phyloP scores from a whole-genome alignment of 805 yeast species.

The Nakazawaea ishiwadae region DNA sequence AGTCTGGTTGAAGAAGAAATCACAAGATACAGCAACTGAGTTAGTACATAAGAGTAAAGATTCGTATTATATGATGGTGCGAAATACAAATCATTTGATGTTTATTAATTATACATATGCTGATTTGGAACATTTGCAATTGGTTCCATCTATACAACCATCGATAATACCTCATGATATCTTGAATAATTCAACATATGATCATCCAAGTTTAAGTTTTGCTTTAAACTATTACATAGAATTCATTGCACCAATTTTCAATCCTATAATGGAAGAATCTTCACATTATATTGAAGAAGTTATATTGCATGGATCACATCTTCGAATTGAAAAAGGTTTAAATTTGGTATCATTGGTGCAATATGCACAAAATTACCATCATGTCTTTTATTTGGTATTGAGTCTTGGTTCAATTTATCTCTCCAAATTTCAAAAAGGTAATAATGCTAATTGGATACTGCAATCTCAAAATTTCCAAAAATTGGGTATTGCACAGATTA shows the following conservation, averaged over 20 bases:
- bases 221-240: slow-evolving; percentile 11
- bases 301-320: slow-evolving; percentile 7
- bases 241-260: slow-evolving; percentile 12
- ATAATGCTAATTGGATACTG: not conserved
- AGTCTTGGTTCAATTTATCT: slow-evolving; percentile 11
- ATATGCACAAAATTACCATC: slow-evolving; percentile 11
- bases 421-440: slow-evolving; percentile 2
- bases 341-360: slow-evolving; percentile 8
- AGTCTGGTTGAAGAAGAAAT: slow-evolving; percentile 10
- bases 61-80: slow-evolving; percentile 16
- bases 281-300: slow-evolving; percentile 7
- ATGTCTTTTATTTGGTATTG: slow-evolving; percentile 11
- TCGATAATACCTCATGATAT: slow-evolving; percentile 12
- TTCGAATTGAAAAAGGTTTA: slow-evolving; percentile 8
- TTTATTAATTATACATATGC: slow-evolving; percentile 11
- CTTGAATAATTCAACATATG: slow-evolving; percentile 1
- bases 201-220: slow-evolving; percentile 4
- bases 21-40: slow-evolving; percentile 11
- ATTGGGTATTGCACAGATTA: not conserved
- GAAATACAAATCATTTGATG: not conserved
- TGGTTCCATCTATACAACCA: slow-evolving; percentile 1
- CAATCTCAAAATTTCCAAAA: slow-evolving; percentile 2
- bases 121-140: slow-evolving; percentile 14
- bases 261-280: slow-evolving; percentile 5
- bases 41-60: slow-evolving; percentile 15